Evolutionary conservation across 2,329 filamentous ascomycete genomes (phyloP), one percentile per base, ranked within the genome.

Genomic region (Fusarium fujikuroi): DNA sequence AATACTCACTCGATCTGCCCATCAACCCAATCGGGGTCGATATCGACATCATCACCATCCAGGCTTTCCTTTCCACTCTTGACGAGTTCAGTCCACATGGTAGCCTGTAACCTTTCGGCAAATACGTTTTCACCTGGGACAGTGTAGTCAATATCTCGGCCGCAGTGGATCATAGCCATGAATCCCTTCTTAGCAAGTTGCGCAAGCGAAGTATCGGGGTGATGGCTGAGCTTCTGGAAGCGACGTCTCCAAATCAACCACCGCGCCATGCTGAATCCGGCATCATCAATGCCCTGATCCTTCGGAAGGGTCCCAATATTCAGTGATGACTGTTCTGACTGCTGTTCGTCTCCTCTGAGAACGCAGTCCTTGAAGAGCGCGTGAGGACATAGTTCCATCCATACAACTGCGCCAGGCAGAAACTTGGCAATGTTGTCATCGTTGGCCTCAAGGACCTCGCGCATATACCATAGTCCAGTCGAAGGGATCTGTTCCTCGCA

Each of bases 231-330:
- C 23, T 36, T 47, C 15, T 59, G 42, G 19, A 59, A 37, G 19
- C 32, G 32, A n/a, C 23, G 23, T 11, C 56, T 59, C 56, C 56
- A 59, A 5, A 37, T 37, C 2, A 69, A 14, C 66, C 64, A 69
- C 16, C 64, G 40, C 25, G 37, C 11, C 8, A 63, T 18, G 4
- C 37, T 58, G 14, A 37, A 63, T 9, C 37, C 42, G 21, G 21
- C n/a, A 14, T 15, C 2, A 5, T 9, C 21, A 21, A 18, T 6
- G 19, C 25, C 5, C 32, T 47, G 28, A 16, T 18, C 11, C 18
- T 23, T 21, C 6, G 18, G 15, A 6, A 63, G 36, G 2, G 36
- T 6, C 15, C 36, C 42, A 16, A n/a, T 15, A 19, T 15, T 6
- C 2, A 32, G 19, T 5, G 28, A 6, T 1, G 30, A 6, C 0